Evolutionary conservation across 1,139 yeast genomes (phyloP).

Genomic region (Candida sp.): DNA sequence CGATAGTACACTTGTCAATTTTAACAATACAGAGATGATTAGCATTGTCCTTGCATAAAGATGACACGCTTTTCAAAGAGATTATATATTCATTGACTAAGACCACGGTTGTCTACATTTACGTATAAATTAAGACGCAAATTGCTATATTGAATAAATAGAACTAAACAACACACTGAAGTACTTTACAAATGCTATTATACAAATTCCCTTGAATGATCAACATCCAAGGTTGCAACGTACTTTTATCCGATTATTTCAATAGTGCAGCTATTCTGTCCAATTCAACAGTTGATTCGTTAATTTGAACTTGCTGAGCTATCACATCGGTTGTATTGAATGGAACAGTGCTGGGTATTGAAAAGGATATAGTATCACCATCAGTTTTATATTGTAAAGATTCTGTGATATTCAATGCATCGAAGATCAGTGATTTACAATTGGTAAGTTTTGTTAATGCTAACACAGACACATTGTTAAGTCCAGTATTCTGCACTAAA

Average conservation of each 20-base stretch:
- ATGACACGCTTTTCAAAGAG: slow-evolving; percentile 98
- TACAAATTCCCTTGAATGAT: background rate
- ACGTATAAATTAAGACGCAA: background rate
- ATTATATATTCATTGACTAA: slow-evolving; percentile 28
- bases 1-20: slow-evolving; percentile 53
- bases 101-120: too few species aligned
- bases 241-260: background rate
- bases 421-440: background rate
- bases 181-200: background rate
- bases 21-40: slow-evolving; percentile 97
- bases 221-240: background rate
- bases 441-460: slow-evolving; percentile 1
- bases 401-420: background rate
- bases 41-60: slow-evolving; percentile 99
- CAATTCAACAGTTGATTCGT: background rate
- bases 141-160: background rate
- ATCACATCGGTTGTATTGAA: background rate
- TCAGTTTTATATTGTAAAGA: background rate
- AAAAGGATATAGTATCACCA: background rate
- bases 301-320: background rate
- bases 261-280: background rate
- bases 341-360: background rate
- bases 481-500: slow-evolving; percentile 14
- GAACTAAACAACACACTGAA: background rate
- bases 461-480: slow-evolving; percentile 1